phyloP scores from a whole-genome alignment of 441 rosid species.

The Theobroma grandiflorum region DNA sequence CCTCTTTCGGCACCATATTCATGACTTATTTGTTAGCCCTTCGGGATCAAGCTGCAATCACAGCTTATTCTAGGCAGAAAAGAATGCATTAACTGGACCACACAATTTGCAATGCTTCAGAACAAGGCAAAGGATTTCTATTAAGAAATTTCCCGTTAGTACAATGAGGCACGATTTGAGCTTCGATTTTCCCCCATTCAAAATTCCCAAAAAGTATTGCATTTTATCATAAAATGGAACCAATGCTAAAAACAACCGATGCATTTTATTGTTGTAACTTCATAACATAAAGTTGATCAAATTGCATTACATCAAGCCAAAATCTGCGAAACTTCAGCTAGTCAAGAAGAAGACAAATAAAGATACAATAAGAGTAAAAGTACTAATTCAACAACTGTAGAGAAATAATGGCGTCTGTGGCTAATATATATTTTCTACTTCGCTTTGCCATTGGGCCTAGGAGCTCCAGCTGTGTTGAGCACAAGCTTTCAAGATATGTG shows the following conservation, averaged over 20 bases:
- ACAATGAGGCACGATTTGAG: not conserved
- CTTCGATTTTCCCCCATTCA: not conserved
- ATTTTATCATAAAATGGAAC: not conserved
- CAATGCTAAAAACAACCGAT: not conserved
- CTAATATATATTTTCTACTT: not conserved
- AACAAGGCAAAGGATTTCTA: not conserved
- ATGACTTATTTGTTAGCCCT: not conserved
- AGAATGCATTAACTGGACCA: not conserved
- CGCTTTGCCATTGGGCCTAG: not conserved
- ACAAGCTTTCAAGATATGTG: slow-evolving; percentile 2
- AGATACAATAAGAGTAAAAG: not conserved
- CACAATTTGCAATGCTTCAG: not conserved
- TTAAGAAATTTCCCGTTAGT: not conserved
- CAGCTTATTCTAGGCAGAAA: not conserved
- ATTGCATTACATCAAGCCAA: slow-evolving; percentile 11
- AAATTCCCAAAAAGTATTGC: not conserved
- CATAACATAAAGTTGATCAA: slow-evolving; percentile 26
- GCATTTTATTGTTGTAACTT: slow-evolving; percentile 19
- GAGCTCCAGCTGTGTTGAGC: not conserved
- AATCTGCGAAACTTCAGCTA: not conserved
- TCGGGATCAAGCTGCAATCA: not conserved
- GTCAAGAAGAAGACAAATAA: not conserved
- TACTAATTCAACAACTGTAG: slow-evolving; percentile 22
- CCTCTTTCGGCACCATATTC: not conserved
- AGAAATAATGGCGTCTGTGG: slow-evolving; percentile 1